These are phyloP conservation scores for Lunularia cruciata DNA, from an alignment of 225 moss, liverwort and hornwort species.

Conservation along the genomic window DNA sequence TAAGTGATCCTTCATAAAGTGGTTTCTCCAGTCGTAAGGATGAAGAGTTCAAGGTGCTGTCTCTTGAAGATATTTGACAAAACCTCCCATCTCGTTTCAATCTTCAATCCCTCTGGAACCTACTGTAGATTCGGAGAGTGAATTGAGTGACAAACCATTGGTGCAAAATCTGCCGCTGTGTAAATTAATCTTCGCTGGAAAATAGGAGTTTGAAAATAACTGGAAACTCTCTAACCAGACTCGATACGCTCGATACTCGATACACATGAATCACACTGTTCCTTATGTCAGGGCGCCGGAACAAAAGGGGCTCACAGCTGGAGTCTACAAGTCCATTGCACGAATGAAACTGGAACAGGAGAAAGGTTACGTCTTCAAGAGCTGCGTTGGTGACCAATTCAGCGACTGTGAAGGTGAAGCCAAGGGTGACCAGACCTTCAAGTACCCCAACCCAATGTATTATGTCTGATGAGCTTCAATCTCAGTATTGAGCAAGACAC, in stretches of 20 bases:
- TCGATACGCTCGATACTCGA: neutral
- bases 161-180: too few species aligned
- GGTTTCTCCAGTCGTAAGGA: too few species aligned
- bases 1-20: too few species aligned
- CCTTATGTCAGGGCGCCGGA: conserved; percentile 24
- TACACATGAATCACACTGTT: neutral
- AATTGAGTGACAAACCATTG: too few species aligned
- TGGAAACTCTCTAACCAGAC: neutral
- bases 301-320: conserved; percentile 41
- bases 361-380: conserved; percentile 55
- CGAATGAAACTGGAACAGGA: conserved; percentile 39
- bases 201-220: neutral
- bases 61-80: too few species aligned
- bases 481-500: too few species aligned
- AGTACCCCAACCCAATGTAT: conserved; percentile 77
- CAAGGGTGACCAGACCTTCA: conserved; percentile 56
- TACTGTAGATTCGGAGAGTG: too few species aligned
- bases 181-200: too few species aligned
- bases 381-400: conserved; percentile 70
- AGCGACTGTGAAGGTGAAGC: conserved; percentile 52
- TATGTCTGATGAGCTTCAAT: too few species aligned
- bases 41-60: too few species aligned
- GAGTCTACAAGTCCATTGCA: conserved; percentile 50
- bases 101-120: too few species aligned
- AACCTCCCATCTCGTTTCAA: too few species aligned